phyloP scores from a whole-genome alignment of 305 asterid genomes.

The Stenogyne calaminthoides region DNA sequence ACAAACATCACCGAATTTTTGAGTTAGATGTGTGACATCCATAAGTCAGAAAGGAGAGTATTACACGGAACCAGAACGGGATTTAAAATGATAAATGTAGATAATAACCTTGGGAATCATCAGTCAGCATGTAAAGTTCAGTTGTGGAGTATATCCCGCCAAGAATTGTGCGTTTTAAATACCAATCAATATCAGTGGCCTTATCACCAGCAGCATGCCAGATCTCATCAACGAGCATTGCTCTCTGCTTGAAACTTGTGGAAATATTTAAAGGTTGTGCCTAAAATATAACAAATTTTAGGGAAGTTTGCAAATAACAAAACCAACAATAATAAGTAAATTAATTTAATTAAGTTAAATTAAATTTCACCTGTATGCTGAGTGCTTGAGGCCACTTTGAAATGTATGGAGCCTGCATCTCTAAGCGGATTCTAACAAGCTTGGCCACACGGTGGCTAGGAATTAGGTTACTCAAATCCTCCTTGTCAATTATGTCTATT shows the following conservation, averaged over 20 bases:
- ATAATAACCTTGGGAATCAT: constrained; percentile 77
- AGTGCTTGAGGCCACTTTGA: constrained; percentile 98
- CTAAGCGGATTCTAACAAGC: constrained; percentile 79
- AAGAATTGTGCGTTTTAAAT: constrained; percentile 78
- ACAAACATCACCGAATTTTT: not conserved
- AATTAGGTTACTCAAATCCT: constrained; percentile 61
- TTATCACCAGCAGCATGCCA: constrained; percentile 91
- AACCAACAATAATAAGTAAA: not conserved
- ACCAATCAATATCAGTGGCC: constrained; percentile 75
- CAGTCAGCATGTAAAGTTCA: constrained; percentile 86
- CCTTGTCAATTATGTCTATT: constrained; percentile 61
- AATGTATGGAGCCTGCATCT: constrained; percentile 87
- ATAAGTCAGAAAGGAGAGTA: constrained; percentile 7
- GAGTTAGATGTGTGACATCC: constrained; percentile 1
- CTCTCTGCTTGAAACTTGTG: constrained; percentile 89
- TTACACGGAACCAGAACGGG: constrained; percentile 6
- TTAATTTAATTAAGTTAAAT: not conserved
- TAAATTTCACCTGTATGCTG: constrained; percentile 73
- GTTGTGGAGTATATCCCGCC: constrained; percentile 90
- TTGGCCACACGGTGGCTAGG: constrained; percentile 77
- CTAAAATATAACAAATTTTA: constrained; percentile 36
- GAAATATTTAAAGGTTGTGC: constrained; percentile 78
- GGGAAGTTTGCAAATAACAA: not conserved
- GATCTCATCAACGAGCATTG: constrained; percentile 91
- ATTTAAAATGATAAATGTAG: constrained; percentile 3